Percentiles rank a stretch among this genome's conserved stretches.
phyloP scores from a whole-genome alignment of 2,329 filamentous ascomycete species.

The Colletotrichum nymphaeae region DNA sequence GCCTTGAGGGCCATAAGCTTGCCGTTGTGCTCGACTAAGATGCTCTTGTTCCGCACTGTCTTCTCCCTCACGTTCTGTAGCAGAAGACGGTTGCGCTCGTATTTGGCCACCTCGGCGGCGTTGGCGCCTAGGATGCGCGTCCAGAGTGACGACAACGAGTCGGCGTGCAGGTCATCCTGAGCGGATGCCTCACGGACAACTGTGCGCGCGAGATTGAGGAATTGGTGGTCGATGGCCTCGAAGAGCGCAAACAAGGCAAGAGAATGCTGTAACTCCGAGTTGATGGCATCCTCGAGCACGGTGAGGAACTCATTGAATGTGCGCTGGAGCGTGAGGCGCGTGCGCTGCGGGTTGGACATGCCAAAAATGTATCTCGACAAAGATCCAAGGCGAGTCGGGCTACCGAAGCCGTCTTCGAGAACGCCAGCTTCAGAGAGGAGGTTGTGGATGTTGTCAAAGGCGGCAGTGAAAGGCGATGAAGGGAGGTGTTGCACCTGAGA shows the following conservation, averaged over 20 bases:
- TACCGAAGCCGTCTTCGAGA: slow-evolving; percentile 64
- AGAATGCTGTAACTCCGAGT: slow-evolving; percentile 83
- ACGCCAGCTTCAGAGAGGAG: slow-evolving; percentile 74
- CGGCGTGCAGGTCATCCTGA: slow-evolving; percentile 83
- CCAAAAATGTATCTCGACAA: slow-evolving; percentile 82
- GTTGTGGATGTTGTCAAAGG: slow-evolving; percentile 86
- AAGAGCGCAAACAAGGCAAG: slow-evolving; percentile 89
- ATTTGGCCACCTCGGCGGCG: slow-evolving; percentile 82
- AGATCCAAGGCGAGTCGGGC: slow-evolving; percentile 75
- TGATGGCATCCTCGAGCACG: slow-evolving; percentile 90
- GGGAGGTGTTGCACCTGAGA: slow-evolving; percentile 73
- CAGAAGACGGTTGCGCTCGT: slow-evolving; percentile 87
- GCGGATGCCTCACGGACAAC: slow-evolving; percentile 85
- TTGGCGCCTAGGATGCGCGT: slow-evolving; percentile 84
- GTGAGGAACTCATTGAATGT: slow-evolving; percentile 90
- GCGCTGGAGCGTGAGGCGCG: slow-evolving; percentile 82
- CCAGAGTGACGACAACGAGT: slow-evolving; percentile 88
- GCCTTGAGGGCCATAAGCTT: slow-evolving; percentile 86
- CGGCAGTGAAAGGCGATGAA: slow-evolving; percentile 72
- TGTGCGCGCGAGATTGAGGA: slow-evolving; percentile 86
- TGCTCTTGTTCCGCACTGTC: slow-evolving; percentile 87
- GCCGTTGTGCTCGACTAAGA: slow-evolving; percentile 88
- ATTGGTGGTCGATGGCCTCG: slow-evolving; percentile 89
- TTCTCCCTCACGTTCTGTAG: slow-evolving; percentile 83
- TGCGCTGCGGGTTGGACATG: slow-evolving; percentile 82